Percentiles rank a stretch among this genome's conserved stretches.
These are phyloP conservation scores for Micromonas commoda DNA, from an alignment of 139 green algal genomes.

Conservation along the genomic window DNA sequence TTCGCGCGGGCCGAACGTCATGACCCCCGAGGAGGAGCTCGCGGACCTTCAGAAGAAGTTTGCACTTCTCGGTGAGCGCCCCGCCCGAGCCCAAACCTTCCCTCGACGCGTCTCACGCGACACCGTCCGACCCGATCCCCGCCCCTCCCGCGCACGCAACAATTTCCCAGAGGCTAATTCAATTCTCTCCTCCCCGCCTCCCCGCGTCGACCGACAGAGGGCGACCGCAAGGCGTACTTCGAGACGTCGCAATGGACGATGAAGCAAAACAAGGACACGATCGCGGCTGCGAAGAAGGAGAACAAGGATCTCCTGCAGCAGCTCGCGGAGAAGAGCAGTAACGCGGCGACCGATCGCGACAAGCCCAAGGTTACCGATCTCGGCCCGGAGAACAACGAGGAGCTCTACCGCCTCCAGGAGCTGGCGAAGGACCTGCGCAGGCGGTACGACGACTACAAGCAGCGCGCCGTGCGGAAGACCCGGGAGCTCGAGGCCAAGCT, in stretches of 20 bases:
- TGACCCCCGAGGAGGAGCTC: conserved; percentile 36
- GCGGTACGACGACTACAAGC: conserved; percentile 47
- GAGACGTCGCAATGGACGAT: conserved; percentile 50
- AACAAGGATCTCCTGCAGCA: conserved; percentile 48
- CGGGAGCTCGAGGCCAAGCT: conserved; percentile 9
- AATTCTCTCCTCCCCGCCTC: neutral
- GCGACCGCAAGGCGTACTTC: conserved; percentile 42
- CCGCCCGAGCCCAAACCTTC: too few relatives aligned
- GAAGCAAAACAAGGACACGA: conserved; percentile 53
- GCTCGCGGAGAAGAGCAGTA: conserved; percentile 25
- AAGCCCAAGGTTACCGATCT: neutral
- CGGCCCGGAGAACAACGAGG: conserved; percentile 34
- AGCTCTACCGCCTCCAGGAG: conserved; percentile 44
- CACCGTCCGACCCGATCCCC: too few relatives aligned
- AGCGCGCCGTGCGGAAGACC: conserved; percentile 5
- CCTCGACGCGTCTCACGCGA: too few relatives aligned
- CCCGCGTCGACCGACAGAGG: conserved; percentile 34
- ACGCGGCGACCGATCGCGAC: neutral
- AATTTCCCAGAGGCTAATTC: neutral
- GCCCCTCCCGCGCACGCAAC: conserved; percentile 1
- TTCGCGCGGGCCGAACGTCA: neutral
- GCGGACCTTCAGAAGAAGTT: conserved; percentile 39
- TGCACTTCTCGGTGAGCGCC: conserved; percentile 16
- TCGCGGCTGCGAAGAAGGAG: conserved; percentile 46
- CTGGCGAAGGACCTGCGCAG: conserved; percentile 42